Evolutionary conservation across 225 moss, liverwort and hornwort species (phyloP), one percentile per base, ranked within the genome.

Genomic region (Pseudoscleropodium purum): DNA sequence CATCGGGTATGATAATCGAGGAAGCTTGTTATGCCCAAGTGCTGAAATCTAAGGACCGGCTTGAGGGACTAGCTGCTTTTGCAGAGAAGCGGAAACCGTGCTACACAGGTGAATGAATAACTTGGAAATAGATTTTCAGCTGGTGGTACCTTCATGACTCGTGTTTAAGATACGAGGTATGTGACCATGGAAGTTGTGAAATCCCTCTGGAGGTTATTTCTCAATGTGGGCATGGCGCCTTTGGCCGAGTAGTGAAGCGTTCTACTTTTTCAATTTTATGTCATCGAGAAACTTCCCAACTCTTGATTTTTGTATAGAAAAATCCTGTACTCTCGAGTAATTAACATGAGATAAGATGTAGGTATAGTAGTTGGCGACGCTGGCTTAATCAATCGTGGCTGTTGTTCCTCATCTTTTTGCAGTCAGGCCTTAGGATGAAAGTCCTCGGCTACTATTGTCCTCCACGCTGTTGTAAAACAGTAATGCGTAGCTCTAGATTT

Each of bases 11-110:
- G 97, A 94, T 96, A 83, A 96, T 97, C 59, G 99, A 99, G 92
- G 97, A 99, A 87, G 97, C 95, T 88, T 99, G 99, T 94, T 99
- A 97, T 86, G 95, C 97, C 57, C 95, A 94, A 87, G 94, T 97
- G 57, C 89, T 99, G 90, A 96, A 94, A 86, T 97, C 99, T 21
- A 95, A 95, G 86, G 99, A 97, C 88, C 96, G 99, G 30, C 91
- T 96, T 65, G 99, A 97, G 90, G 99, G 99, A 49, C 91, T 99
- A 82, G 95, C 95, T 86, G 99, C 97, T 74, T 97, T 99, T 96
- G 93, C 96, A 66, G 96, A 99, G 92, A 97, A 95, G 92, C 93
- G 99, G 41, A 94, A 95, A 88, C 97, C 99, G 83, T 90, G 89
- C 29, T 99, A 99, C 86, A 92, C 91, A 75, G 99, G 99, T 85